Evolutionary conservation across 1,284 basidiomycete genomes (phyloP), one percentile per base, ranked within the genome.

Genomic region (Cryptococcus neoformans): DNA sequence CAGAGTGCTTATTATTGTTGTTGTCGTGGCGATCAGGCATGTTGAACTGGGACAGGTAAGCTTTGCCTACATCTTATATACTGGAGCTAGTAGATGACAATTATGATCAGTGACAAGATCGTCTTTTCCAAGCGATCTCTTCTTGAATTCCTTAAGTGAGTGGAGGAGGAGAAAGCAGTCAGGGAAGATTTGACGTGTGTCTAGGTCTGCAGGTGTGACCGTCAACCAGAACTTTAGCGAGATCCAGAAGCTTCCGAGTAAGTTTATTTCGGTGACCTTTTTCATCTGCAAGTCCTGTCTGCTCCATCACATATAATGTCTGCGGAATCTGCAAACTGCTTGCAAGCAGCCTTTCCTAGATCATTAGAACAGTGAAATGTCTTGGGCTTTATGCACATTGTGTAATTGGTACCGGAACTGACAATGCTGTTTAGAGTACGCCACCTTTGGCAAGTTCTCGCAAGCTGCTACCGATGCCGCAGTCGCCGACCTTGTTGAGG

Each of bases 71-170:
- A 16, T 36, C 6, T 17, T 36, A 12, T 36, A 53, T 28, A 28
- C 28, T 28, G 28, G 28, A 12, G 56, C 59, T 64, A 39, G 58
- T 47, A 17, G 49, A 21, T 21, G 42, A 51, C 42, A 17, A 16
- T 34, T 4, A 16, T 40, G n/a, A 6, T 1, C 56, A 76, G 74
- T 52, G 74, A 76, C 65, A 76, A 76, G 69, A 76, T 76, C 46
- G 72, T 76, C 54, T 78, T 78, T 65, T 74, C 74, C 51, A 78
- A 78, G 62, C 66, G 76, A 58, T 76, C 75, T 52, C 62, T 78
- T 39, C 68, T 78, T 46, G 76, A 78, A 59, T 78, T 78, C 64
- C 67, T 78, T 57, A 78, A 77, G 76, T 40, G 16, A 16, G 49
- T 39, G 6, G 40, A 41, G 73, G 42, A 17, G 71, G 55, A 4